Evolutionary conservation across 768 basidiomycete species (phyloP).

Genomic region (Glaciozyma martinii): DNA sequence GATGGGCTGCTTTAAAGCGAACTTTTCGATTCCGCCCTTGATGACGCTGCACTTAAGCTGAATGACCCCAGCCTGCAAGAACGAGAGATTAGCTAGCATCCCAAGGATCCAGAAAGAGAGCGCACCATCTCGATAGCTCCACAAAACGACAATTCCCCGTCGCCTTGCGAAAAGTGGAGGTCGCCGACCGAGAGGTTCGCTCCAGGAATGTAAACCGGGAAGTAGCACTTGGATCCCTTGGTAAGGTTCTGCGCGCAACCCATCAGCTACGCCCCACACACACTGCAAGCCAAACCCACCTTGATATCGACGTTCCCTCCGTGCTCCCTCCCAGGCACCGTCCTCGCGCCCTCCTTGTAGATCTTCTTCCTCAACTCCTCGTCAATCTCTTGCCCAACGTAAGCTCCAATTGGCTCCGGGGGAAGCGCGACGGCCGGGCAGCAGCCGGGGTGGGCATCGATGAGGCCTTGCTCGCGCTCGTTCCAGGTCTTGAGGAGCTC

Average conservation of each 20-base stretch:
- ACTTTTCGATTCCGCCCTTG: slow-evolving; percentile 64
- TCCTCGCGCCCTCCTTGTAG: slow-evolving; percentile 58
- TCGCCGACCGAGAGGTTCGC: slow-evolving; percentile 71
- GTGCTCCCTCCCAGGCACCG: slow-evolving; percentile 67
- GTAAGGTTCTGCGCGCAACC: slow-evolving; percentile 51
- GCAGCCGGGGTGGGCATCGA: slow-evolving; percentile 48
- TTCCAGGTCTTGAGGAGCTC: slow-evolving; percentile 69
- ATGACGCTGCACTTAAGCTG: slow-evolving; percentile 65
- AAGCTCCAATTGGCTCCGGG: slow-evolving; percentile 53
- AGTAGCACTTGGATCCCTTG: slow-evolving; percentile 49
- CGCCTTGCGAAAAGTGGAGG: slow-evolving; percentile 70
- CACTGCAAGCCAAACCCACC: neutral
- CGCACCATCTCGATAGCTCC: slow-evolving; percentile 1
- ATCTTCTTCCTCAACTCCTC: slow-evolving; percentile 50
- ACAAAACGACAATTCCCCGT: slow-evolving; percentile 41
- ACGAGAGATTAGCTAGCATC: slow-evolving; percentile 30
- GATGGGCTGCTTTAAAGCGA: slow-evolving; percentile 63
- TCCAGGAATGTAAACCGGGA: slow-evolving; percentile 67
- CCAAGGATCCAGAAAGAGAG: no score
- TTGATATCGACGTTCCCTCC: slow-evolving; percentile 47
- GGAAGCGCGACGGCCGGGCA: slow-evolving; percentile 61
- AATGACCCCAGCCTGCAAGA: slow-evolving; percentile 69
- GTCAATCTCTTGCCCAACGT: slow-evolving; percentile 59
- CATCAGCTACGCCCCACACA: neutral
- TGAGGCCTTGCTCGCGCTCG: slow-evolving; percentile 57